These are phyloP conservation scores for Penicillium sp. DNA, from an alignment of 2,329 filamentous ascomycete genomes.

Conservation along the genomic window DNA sequence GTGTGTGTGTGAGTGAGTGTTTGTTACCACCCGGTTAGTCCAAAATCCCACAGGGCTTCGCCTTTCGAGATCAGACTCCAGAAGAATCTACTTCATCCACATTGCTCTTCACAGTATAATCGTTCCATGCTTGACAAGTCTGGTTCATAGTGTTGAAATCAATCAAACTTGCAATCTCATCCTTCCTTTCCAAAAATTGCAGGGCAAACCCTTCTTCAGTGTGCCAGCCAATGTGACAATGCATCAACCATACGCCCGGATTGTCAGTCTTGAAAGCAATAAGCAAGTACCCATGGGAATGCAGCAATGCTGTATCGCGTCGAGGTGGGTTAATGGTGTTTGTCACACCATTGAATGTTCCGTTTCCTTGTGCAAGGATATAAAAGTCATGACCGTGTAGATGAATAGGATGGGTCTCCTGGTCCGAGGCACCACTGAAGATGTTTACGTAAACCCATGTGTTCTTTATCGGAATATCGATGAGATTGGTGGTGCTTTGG, in stretches of 20 bases:
- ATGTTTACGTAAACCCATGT: conserved; percentile 5
- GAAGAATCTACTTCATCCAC: background rate
- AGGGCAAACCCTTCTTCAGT: conserved; percentile 11
- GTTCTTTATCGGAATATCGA: background rate
- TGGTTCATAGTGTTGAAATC: background rate
- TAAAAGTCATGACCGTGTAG: conserved; percentile 11
- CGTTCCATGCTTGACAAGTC: background rate
- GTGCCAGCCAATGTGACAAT: conserved; percentile 19
- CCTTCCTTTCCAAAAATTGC: conserved; percentile 9
- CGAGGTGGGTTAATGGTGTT: background rate
- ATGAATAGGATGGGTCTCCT: conserved; percentile 7
- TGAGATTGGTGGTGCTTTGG: background rate
- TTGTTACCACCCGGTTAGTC: too few species aligned
- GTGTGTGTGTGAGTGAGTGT: too few species aligned
- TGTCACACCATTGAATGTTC: background rate
- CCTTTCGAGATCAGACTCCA: background rate
- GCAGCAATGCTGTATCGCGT: conserved; percentile 7
- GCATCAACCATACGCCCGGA: conserved; percentile 11
- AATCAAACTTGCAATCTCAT: background rate
- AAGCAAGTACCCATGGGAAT: background rate
- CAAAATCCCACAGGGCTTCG: too few species aligned
- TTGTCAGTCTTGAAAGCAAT: conserved; percentile 10
- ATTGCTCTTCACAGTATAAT: background rate
- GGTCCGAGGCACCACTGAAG: background rate
- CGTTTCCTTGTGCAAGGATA: conserved; percentile 1